Evolutionary conservation across 148 eudicot species (phyloP).

Genomic region (Heliosperma pusillum): DNA sequence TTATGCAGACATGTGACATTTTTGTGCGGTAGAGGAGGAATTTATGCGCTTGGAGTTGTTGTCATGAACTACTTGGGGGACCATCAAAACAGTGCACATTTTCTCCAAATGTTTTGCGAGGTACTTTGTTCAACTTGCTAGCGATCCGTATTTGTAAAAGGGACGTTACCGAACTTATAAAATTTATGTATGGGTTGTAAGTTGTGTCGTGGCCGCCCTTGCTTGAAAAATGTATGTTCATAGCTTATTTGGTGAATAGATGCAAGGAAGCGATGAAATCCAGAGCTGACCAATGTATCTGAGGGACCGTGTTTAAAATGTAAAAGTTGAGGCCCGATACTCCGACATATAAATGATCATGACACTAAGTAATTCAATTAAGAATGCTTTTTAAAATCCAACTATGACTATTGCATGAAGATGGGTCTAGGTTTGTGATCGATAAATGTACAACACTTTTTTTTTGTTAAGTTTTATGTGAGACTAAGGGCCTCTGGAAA

Average conservation of each 20-base stretch:
- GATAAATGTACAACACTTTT: no score
- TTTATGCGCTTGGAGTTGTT: constrained; percentile 68
- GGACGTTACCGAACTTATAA: background rate
- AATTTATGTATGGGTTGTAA: background rate
- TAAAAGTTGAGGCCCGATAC: no score
- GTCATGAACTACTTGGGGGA: constrained; percentile 45
- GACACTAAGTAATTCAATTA: no score
- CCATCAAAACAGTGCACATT: constrained; percentile 35
- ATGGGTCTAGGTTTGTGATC: no score
- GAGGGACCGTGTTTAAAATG: no score
- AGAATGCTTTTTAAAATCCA: no score
- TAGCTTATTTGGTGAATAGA: background rate
- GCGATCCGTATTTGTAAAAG: background rate
- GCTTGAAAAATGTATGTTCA: background rate
- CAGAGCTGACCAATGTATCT: no score
- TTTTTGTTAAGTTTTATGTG: no score
- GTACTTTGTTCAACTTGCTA: constrained; percentile 25
- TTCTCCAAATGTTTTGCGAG: constrained; percentile 52
- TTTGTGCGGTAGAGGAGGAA: constrained; percentile 68
- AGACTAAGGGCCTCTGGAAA: no score
- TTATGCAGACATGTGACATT: constrained; percentile 60
- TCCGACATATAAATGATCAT: no score
- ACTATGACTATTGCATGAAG: no score
- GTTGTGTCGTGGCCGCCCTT: background rate
- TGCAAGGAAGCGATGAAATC: background rate